phyloP scores from a whole-genome alignment of 2,329 filamentous ascomycete species.

The Fusarium sp. region DNA sequence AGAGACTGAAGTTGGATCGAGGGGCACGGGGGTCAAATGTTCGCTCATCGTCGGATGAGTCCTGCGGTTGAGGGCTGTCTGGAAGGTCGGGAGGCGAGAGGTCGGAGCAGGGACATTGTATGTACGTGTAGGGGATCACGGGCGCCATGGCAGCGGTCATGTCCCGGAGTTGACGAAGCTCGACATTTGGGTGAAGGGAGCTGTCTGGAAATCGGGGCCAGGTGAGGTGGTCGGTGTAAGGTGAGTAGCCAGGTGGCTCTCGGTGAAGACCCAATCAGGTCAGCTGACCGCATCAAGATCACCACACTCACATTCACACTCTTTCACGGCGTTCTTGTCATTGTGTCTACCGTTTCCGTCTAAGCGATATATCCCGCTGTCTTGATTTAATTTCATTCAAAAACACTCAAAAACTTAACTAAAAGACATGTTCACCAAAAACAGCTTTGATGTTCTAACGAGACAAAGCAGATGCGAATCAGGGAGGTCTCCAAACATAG shows the following conservation, averaged over 20 bases:
- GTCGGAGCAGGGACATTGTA: conserved; percentile 75
- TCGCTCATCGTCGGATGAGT: conserved; percentile 73
- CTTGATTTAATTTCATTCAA: neutral
- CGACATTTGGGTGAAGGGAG: conserved; percentile 24
- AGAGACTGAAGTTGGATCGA: conserved; percentile 90
- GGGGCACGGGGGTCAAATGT: conserved; percentile 89
- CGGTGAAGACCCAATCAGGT: conserved; percentile 32
- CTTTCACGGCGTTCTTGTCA: neutral
- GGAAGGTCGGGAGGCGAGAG: conserved; percentile 51
- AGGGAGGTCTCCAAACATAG: neutral
- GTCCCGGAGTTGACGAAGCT: conserved; percentile 30
- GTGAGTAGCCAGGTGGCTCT: conserved; percentile 23
- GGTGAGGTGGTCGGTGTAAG: conserved; percentile 23
- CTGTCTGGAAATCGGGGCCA: conserved; percentile 33
- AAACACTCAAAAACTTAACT: neutral
- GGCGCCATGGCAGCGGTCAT: conserved; percentile 57
- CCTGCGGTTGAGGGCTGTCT: conserved; percentile 44
- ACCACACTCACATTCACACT: neutral
- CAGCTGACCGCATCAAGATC: neutral
- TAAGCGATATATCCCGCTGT: neutral
- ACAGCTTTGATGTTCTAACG: neutral
- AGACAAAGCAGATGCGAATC: neutral
- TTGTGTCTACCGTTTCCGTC: neutral
- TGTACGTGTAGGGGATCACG: conserved; percentile 72
- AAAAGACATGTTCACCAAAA: neutral